Conservation (phyloP, 75 land plant species). For the Sequoiadendron giganteum region DNA sequence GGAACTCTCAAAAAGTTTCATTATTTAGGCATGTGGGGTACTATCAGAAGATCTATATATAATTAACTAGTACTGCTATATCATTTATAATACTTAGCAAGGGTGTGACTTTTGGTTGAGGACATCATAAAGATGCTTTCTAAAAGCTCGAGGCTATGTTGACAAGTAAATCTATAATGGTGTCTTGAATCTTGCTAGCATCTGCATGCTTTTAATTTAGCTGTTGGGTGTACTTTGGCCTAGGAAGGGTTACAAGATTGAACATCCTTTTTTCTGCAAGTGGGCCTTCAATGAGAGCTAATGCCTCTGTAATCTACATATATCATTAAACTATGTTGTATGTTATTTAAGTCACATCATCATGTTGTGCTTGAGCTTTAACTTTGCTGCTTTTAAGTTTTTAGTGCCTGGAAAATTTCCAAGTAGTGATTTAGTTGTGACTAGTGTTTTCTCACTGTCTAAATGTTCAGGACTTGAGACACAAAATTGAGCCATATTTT, state of each 20-base stretch:
- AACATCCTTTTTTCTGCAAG: neutral
- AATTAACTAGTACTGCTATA: neutral
- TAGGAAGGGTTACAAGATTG: neutral
- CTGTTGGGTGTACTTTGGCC: neutral
- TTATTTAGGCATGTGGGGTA: neutral
- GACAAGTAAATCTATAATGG: neutral
- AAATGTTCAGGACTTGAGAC: slow-evolving; percentile 66
- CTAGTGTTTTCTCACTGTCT: neutral
- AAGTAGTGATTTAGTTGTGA: neutral
- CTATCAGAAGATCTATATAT: neutral
- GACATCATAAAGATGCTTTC: neutral
- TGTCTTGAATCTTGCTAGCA: neutral
- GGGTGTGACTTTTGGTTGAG: neutral
- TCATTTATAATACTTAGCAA: neutral
- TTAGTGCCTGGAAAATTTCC: neutral
- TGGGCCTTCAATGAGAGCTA: too few relatives aligned
- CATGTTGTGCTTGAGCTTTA: neutral
- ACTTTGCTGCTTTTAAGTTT: neutral
- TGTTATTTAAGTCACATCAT: too few relatives aligned
- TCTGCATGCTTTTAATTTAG: neutral
- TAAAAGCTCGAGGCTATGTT: neutral
- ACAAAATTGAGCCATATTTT: slow-evolving; percentile 87
- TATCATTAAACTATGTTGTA: too few relatives aligned
- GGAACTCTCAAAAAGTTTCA: neutral
- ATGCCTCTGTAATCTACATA: too few relatives aligned